phyloP scores from a whole-genome alignment of 2,329 filamentous ascomycete species.

The Helminthosporium solani region DNA sequence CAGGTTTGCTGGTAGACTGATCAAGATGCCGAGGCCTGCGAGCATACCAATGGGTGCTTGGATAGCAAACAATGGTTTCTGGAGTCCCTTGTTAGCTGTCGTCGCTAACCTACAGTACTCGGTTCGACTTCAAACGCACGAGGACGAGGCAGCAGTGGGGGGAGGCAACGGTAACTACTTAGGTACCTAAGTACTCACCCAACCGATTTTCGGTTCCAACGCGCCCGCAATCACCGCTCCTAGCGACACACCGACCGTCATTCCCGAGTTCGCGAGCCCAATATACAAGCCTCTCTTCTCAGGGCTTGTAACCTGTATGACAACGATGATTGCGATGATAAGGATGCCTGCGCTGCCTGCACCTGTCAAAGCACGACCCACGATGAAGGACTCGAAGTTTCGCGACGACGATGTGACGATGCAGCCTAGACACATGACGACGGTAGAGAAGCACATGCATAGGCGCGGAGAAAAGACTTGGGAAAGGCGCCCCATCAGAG shows the following conservation, averaged over 20 bases:
- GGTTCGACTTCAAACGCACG: too few species aligned
- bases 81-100: conserved; percentile 3
- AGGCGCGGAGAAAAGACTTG: conserved; percentile 70
- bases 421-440: conserved; percentile 62
- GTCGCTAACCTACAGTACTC: conserved; percentile 12
- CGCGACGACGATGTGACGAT: conserved; percentile 63
- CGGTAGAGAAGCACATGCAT: conserved; percentile 64
- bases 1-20: conserved; percentile 60
- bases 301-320: conserved; percentile 70
- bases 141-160: background rate
- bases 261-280: conserved; percentile 70
- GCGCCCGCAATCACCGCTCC: conserved; percentile 71
- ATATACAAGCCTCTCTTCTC: conserved; percentile 71
- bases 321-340: conserved; percentile 71
- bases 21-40: conserved; percentile 62
- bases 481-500: conserved; percentile 69
- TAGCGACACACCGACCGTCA: conserved; percentile 69
- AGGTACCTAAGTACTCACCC: conserved; percentile 63
- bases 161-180: background rate
- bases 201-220: conserved; percentile 64
- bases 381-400: conserved; percentile 63
- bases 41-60: conserved; percentile 66
- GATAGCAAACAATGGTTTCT: conserved; percentile 71
- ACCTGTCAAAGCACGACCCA: conserved; percentile 68
- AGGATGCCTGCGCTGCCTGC: conserved; percentile 70